Evolutionary conservation across 495 filamentous ascomycete species (phyloP).

Genomic region (Podospora sp.): DNA sequence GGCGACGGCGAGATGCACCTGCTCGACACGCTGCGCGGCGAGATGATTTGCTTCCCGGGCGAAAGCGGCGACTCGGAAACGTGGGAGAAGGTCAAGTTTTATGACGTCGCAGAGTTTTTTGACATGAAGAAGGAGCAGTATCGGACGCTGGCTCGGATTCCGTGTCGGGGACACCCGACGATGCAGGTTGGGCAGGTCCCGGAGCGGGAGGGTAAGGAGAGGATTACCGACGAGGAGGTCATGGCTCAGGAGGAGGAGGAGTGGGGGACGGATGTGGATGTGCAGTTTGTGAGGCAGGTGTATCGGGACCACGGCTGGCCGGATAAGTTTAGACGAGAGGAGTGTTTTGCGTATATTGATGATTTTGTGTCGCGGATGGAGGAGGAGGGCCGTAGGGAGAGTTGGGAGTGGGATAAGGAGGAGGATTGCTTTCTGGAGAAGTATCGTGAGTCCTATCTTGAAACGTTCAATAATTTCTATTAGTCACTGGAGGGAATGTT

Average conservation of each 20-base stretch:
- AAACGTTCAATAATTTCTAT: too few relatives aligned
- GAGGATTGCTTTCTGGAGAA: too few relatives aligned
- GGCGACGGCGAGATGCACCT: not conserved
- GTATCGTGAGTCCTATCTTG: too few relatives aligned
- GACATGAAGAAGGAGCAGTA: not conserved
- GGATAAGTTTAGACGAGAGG: not conserved
- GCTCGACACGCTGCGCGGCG: not conserved
- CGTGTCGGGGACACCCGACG: not conserved
- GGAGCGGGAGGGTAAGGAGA: not conserved
- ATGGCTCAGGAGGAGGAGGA: not conserved
- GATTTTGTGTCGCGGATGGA: not conserved
- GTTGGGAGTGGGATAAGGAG: too few relatives aligned
- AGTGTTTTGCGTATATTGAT: not conserved
- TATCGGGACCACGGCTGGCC: conserved; percentile 4
- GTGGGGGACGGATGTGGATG: not conserved
- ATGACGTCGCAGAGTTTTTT: not conserved
- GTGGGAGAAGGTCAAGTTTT: not conserved
- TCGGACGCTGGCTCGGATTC: not conserved
- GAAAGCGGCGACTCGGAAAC: not conserved
- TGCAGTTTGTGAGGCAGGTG: not conserved
- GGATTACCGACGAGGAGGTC: not conserved
- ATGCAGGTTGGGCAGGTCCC: not conserved
- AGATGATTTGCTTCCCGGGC: not conserved
- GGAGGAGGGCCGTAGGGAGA: not conserved
- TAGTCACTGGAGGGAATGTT: too few relatives aligned